A percentile compares a stretch with the other conserved stretches of the same genome.
phyloP scores from a whole-genome alignment of 208 protist genomes.

The Zelonia costaricensis region DNA sequence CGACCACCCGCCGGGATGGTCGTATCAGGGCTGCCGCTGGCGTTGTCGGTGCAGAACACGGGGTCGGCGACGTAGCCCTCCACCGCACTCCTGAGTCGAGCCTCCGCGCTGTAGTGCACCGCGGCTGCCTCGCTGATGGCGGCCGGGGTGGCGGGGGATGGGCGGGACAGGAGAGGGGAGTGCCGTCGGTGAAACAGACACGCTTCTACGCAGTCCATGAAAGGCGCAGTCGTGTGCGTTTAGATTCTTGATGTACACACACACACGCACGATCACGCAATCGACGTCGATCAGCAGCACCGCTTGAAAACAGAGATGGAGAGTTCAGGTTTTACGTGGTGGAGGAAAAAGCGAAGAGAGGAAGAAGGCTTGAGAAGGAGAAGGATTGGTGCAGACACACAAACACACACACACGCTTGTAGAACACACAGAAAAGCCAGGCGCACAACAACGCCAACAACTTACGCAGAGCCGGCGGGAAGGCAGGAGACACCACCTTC shows the following conservation, averaged over 20 bases:
- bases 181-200: background rate
- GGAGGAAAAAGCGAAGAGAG: too few species aligned
- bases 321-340: too few species aligned
- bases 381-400: too few species aligned
- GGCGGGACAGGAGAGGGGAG: background rate
- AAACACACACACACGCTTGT: background rate
- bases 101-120: background rate
- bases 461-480: background rate
- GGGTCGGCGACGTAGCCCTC: too few species aligned
- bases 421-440: background rate
- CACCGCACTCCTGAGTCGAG: too few species aligned
- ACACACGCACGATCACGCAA: too few species aligned
- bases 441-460: background rate
- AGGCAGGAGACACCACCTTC: constrained; percentile 4
- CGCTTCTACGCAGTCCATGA: constrained; percentile 11
- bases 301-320: background rate
- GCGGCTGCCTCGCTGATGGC: background rate
- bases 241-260: too few species aligned
- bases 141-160: background rate
- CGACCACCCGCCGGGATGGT: too few species aligned
- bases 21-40: constrained; percentile 3
- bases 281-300: too few species aligned
- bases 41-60: too few species aligned
- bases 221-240: too few species aligned
- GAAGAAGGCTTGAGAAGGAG: background rate